phyloP scores from a whole-genome alignment of 139 green algal species.

The Chlamydomonas asymmetrica region DNA sequence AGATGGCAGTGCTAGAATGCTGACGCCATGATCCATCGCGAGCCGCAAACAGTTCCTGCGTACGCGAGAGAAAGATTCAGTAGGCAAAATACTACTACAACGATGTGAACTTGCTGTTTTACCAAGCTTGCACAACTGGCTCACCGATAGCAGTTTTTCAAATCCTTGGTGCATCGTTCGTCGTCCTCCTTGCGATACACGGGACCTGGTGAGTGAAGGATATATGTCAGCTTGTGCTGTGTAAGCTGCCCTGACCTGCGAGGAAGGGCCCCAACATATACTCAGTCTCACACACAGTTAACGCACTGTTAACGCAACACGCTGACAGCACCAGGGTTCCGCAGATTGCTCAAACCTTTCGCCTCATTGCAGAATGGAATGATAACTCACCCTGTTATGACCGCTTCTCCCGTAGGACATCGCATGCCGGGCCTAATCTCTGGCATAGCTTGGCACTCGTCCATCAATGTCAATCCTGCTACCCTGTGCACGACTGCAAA shows the following conservation, averaged over 20 bases:
- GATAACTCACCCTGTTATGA: constrained; percentile 6
- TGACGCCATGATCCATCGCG: constrained; percentile 1
- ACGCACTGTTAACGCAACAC: too few species aligned
- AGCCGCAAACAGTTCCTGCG: not conserved
- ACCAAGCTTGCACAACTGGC: not conserved
- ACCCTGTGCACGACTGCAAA: too few species aligned
- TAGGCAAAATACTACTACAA: not conserved
- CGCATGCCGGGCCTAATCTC: constrained; percentile 16
- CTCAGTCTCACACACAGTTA: not conserved
- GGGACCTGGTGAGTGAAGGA: constrained; percentile 15
- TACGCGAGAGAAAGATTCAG: not conserved
- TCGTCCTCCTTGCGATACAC: constrained; percentile 11
- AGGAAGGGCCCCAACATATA: not conserved
- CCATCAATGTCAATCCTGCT: too few species aligned
- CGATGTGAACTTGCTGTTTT: not conserved
- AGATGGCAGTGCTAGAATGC: constrained; percentile 6
- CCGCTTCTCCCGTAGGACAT: constrained; percentile 12
- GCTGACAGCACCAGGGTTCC: not conserved
- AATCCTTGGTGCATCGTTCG: not conserved
- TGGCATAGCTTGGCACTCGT: constrained; percentile 4
- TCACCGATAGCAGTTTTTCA: constrained; percentile 3
- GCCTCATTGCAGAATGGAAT: not conserved
- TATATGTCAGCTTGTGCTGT: constrained; percentile 8
- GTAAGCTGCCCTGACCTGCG: not conserved
- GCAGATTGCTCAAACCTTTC: not conserved